Conservation (phyloP, 306 rosid species). For the Castanea crenata region DNA sequence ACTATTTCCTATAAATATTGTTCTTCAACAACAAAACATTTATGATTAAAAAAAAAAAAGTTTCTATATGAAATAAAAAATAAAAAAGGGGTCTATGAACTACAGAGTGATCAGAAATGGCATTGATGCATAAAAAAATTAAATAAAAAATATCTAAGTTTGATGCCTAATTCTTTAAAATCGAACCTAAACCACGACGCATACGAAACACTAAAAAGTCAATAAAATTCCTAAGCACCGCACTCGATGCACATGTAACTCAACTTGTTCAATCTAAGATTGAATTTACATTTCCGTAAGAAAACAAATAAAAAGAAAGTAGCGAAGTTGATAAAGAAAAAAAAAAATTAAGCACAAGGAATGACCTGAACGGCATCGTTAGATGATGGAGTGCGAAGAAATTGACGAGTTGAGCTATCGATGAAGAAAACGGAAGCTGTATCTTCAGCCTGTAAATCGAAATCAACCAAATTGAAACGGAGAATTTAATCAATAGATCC, state of each 20-base stretch:
- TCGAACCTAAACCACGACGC: not conserved
- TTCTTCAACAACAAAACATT: not conserved
- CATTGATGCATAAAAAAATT: no score
- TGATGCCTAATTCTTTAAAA: not conserved
- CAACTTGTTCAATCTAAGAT: not conserved
- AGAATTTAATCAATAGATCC: constrained; percentile 36
- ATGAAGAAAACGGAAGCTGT: constrained; percentile 42
- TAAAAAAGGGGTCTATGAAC: not conserved
- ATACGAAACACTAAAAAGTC: not conserved
- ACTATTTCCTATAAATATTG: no score
- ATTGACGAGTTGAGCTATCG: constrained; percentile 39
- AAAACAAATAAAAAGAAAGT: not conserved
- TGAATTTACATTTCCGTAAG: not conserved
- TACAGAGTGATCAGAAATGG: no score
- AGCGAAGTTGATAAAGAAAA: not conserved
- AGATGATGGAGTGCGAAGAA: constrained; percentile 35
- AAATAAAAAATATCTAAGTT: not conserved
- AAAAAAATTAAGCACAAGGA: not conserved
- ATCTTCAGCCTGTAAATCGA: constrained; percentile 36
- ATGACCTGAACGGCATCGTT: constrained; percentile 42
- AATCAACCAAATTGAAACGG: constrained; percentile 8
- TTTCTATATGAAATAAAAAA: not conserved
- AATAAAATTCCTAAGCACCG: not conserved
- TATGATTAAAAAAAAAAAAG: no score
- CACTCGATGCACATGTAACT: not conserved